Evolutionary conservation across 73 alveolate genomes (phyloP).

Genomic region (Stentor coeruleus): DNA sequence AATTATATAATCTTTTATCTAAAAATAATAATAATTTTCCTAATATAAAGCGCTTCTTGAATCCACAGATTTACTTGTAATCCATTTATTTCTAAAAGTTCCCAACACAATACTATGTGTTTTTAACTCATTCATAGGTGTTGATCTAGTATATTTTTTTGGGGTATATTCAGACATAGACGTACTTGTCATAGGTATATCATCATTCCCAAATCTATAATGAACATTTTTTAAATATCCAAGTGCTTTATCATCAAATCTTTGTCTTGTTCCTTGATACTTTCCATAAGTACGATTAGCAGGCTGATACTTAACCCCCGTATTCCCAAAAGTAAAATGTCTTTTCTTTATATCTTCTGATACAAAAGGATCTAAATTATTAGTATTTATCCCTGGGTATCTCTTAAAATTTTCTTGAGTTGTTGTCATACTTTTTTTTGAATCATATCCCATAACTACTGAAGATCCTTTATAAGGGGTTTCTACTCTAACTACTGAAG

Average conservation of each 20-base stretch:
- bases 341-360: background rate
- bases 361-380: background rate
- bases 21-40: too few relatives aligned
- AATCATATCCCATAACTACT: background rate
- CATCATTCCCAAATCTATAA: background rate
- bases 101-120: background rate
- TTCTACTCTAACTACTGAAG: background rate
- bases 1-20: too few relatives aligned
- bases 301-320: background rate
- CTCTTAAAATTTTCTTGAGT: background rate
- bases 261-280: background rate
- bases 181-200: background rate
- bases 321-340: background rate
- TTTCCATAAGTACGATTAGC: background rate
- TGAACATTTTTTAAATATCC: background rate
- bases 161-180: background rate
- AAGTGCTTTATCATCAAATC: background rate
- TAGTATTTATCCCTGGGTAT: background rate
- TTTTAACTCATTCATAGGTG: background rate
- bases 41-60: background rate
- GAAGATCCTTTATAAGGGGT: background rate
- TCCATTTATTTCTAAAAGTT: background rate
- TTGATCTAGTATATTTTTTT: background rate
- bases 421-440: background rate
- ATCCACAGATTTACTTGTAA: background rate